Percentiles rank a stretch among this genome's conserved stretches.
Evolutionary conservation across 805 yeast genomes (phyloP).

Genomic region (Nakazawaea ernobii): DNA sequence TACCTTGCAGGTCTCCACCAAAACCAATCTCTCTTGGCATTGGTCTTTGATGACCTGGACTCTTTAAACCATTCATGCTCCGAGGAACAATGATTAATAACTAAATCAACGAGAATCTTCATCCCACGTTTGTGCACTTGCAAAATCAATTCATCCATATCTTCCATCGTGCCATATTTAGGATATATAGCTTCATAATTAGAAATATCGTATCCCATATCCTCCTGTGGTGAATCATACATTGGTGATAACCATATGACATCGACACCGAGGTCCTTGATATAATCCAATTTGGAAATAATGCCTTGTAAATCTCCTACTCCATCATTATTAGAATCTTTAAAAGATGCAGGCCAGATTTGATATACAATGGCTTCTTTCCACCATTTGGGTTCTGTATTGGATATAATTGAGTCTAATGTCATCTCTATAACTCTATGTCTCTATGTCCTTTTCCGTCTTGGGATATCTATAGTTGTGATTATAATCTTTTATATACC

Average conservation of each 20-base stretch:
- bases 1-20: conserved; percentile 48
- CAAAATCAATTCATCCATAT: conserved; percentile 41
- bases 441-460: not conserved
- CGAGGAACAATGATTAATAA: conserved; percentile 51
- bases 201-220: conserved; percentile 59
- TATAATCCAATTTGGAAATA: conserved; percentile 43
- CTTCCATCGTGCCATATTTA: conserved; percentile 48
- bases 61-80: conserved; percentile 57
- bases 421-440: too few species aligned
- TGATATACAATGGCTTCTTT: conserved; percentile 52
- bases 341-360: conserved; percentile 56
- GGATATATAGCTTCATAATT: conserved; percentile 48
- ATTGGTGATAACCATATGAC: conserved; percentile 55
- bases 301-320: conserved; percentile 54
- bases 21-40: conserved; percentile 58
- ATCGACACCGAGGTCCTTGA: conserved; percentile 43
- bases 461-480: too few species aligned
- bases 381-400: conserved; percentile 38
- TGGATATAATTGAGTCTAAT: not conserved
- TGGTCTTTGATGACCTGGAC: conserved; percentile 41
- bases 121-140: conserved; percentile 44
- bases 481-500: too few species aligned
- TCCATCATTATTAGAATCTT: conserved; percentile 56
- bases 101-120: conserved; percentile 49
- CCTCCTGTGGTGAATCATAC: conserved; percentile 54